A percentile compares a stretch with the other conserved stretches of the same genome.
phyloP scores from a whole-genome alignment of 208 protist species.

The Leishmania major region DNA sequence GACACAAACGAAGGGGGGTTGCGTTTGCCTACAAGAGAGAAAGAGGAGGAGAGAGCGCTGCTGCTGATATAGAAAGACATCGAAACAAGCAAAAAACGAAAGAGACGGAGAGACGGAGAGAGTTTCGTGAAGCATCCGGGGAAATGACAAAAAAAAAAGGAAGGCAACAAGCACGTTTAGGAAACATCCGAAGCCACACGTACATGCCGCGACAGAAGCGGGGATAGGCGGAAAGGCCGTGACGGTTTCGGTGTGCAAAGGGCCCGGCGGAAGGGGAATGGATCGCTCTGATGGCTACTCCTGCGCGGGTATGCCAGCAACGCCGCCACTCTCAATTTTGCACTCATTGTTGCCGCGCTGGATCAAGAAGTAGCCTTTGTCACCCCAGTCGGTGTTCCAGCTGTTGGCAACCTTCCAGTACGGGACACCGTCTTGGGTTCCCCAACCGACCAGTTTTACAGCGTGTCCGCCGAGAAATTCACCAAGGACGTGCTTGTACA shows the following conservation, averaged over 20 bases:
- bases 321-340: slow-evolving; percentile 71
- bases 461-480: slow-evolving; percentile 80
- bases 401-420: slow-evolving; percentile 94
- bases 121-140: not conserved
- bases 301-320: slow-evolving; percentile 44
- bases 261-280: not conserved
- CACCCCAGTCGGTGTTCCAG: slow-evolving; percentile 90
- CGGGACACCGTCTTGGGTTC: slow-evolving; percentile 53
- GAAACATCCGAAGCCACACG: slow-evolving; percentile 4
- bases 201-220: not conserved
- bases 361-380: slow-evolving; percentile 88
- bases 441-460: slow-evolving; percentile 90
- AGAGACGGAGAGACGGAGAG: slow-evolving; percentile 1
- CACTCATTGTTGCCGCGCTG: slow-evolving; percentile 77
- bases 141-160: not conserved
- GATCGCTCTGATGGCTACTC: slow-evolving; percentile 2
- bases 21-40: not conserved
- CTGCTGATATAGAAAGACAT: slow-evolving; percentile 13
- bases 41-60: not conserved
- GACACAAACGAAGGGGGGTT: not conserved
- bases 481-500: slow-evolving; percentile 87
- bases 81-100: not conserved
- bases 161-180: not conserved
- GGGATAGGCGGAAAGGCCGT: slow-evolving; percentile 17
- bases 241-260: slow-evolving; percentile 5